Percentiles rank a stretch among this genome's conserved stretches.
These are phyloP conservation scores for Daldinia concentrica DNA, from an alignment of 495 filamentous ascomycete species.

Conservation along the genomic window DNA sequence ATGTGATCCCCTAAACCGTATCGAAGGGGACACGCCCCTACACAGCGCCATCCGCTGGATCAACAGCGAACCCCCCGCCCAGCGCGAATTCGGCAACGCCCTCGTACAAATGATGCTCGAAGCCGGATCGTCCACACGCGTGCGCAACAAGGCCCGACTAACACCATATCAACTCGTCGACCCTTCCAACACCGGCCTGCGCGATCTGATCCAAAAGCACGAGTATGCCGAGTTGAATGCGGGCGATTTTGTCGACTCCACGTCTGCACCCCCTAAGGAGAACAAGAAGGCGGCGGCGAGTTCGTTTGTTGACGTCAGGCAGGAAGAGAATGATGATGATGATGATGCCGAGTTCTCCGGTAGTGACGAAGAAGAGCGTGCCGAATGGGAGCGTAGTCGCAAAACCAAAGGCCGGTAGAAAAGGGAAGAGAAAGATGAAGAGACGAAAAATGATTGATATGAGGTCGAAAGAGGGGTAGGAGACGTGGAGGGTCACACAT, in stretches of 20 bases:
- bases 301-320: constrained; percentile 4
- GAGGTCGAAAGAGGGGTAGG: not conserved
- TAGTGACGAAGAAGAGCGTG: constrained; percentile 62
- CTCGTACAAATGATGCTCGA: constrained; percentile 93
- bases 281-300: not conserved
- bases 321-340: constrained; percentile 44
- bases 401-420: constrained; percentile 48
- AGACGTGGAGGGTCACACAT: not conserved
- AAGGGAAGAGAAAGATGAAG: not conserved
- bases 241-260: constrained; percentile 56
- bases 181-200: constrained; percentile 73
- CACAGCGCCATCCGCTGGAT: constrained; percentile 88
- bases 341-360: constrained; percentile 63
- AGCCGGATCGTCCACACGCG: constrained; percentile 67
- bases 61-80: constrained; percentile 68
- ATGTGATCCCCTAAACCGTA: constrained; percentile 84
- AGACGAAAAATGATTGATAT: not conserved
- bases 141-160: constrained; percentile 73
- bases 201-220: constrained; percentile 73
- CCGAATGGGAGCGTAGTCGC: constrained; percentile 59
- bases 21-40: constrained; percentile 89
- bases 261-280: not conserved
- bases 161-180: constrained; percentile 76
- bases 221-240: constrained; percentile 71
- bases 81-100: constrained; percentile 69